Evolutionary conservation across 2,329 filamentous ascomycete genomes (phyloP).

Genomic region (Eurotiales sp.): DNA sequence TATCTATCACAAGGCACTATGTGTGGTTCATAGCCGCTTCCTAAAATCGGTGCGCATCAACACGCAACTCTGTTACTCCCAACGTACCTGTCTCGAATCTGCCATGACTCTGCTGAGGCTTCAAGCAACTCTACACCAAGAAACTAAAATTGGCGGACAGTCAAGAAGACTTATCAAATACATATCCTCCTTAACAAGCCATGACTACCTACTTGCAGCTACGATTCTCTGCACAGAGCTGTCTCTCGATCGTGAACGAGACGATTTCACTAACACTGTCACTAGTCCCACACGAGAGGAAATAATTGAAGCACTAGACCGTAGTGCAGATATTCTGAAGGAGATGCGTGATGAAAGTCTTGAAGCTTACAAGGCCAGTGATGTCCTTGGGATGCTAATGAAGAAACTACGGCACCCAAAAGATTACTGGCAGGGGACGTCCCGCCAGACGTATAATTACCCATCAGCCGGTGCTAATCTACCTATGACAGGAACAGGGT

Average conservation of each 20-base stretch:
- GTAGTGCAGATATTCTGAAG: background rate
- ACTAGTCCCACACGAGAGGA: background rate
- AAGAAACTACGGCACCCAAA: slow-evolving; percentile 5
- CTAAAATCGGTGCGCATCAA: slow-evolving; percentile 1
- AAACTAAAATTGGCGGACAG: background rate
- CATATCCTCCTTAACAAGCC: background rate
- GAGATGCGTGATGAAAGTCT: slow-evolving; percentile 5
- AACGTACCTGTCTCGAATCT: slow-evolving; percentile 1
- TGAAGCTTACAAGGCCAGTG: slow-evolving; percentile 8
- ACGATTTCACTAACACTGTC: background rate
- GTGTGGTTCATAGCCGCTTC: slow-evolving; percentile 5
- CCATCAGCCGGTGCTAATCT: background rate
- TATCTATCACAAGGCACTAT: background rate
- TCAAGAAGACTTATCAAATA: background rate
- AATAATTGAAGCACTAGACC: slow-evolving; percentile 4
- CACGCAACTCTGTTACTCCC: background rate
- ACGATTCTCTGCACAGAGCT: slow-evolving; percentile 5
- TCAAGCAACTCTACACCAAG: slow-evolving; percentile 2
- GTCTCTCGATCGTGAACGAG: background rate
- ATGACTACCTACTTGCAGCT: slow-evolving; percentile 4
- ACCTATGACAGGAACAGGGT: background rate
- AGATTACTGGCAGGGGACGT: background rate
- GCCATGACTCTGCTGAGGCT: slow-evolving; percentile 5
- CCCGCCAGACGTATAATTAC: background rate
- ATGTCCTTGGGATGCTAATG: slow-evolving; percentile 4